Conservation (phyloP, 176 grass and related monocot species). For the Thinopyrum elongatum region DNA sequence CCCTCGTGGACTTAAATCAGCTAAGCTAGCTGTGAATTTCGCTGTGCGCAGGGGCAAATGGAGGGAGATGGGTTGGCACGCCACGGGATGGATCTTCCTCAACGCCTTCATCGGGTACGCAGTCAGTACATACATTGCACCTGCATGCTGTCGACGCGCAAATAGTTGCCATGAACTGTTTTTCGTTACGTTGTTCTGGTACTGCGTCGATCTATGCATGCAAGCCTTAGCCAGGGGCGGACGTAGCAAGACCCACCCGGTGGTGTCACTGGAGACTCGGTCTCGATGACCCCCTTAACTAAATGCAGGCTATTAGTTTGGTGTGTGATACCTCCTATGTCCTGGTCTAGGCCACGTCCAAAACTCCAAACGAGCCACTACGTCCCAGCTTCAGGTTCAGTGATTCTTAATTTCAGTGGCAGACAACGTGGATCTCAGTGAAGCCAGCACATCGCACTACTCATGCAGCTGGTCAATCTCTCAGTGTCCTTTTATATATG, state of each 20-base stretch:
- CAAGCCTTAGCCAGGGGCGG: neutral
- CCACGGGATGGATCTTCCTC: conserved; percentile 55
- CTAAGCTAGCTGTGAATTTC: no score
- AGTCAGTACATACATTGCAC: neutral
- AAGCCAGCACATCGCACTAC: no score
- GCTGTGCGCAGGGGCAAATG: conserved; percentile 26
- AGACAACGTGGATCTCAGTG: no score
- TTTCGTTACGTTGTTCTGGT: neutral
- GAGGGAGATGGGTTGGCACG: conserved; percentile 42
- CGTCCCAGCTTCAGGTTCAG: neutral
- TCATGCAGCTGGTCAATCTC: no score
- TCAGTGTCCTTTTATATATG: no score
- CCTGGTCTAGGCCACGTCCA: neutral
- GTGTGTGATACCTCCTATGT: neutral
- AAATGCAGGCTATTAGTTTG: neutral
- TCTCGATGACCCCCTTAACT: no score
- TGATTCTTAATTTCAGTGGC: neutral
- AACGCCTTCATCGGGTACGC: conserved; percentile 58
- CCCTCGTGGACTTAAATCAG: neutral
- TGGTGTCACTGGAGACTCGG: neutral
- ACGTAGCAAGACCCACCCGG: neutral
- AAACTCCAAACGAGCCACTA: neutral
- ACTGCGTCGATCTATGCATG: neutral
- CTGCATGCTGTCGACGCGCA: neutral
- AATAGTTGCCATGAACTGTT: neutral